phyloP scores from a whole-genome alignment of 805 yeast genomes.

The Candida ipomoeae region DNA sequence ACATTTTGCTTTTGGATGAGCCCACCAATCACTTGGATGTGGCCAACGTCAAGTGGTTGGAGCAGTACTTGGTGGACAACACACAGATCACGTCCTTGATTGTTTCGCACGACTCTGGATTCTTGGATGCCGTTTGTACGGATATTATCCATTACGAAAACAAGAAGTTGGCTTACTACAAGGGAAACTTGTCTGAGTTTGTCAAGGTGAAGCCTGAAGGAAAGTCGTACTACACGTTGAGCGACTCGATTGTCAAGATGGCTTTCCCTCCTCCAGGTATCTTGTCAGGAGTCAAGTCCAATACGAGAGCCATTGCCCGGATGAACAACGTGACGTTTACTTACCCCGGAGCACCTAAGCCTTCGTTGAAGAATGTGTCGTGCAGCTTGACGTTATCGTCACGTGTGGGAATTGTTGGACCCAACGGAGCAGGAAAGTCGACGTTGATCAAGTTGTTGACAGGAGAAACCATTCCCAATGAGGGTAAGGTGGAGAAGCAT shows the following conservation, averaged over 20 bases:
- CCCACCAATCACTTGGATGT: constrained; percentile 99
- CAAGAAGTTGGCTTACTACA: constrained; percentile 90
- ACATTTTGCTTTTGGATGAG: constrained; percentile 89
- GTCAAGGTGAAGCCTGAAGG: constrained; percentile 95
- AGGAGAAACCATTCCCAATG: constrained; percentile 82
- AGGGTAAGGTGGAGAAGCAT: constrained; percentile 93
- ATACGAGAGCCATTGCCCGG: constrained; percentile 88
- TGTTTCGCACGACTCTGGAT: constrained; percentile 97
- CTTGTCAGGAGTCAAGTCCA: constrained; percentile 93
- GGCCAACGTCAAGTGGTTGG: constrained; percentile 87
- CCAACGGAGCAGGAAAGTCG: constrained; percentile 98
- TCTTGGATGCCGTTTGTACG: constrained; percentile 92
- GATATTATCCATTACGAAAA: constrained; percentile 95
- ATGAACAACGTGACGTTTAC: constrained; percentile 80
- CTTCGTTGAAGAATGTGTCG: constrained; percentile 73
- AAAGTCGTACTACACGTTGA: constrained; percentile 87
- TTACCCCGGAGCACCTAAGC: constrained; percentile 86
- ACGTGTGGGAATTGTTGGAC: constrained; percentile 94
- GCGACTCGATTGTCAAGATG: constrained; percentile 92
- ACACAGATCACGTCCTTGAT: constrained; percentile 88
- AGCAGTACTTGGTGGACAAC: constrained; percentile 78
- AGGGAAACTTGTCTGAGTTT: constrained; percentile 91
- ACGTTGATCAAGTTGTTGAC: constrained; percentile 91
- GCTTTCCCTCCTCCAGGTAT: constrained; percentile 98
- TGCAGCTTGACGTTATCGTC: constrained; percentile 94